Percentiles rank a stretch among this genome's conserved stretches.
Conservation (phyloP, 805 yeast species). For the Wickerhamiella sorbophila region DNA sequence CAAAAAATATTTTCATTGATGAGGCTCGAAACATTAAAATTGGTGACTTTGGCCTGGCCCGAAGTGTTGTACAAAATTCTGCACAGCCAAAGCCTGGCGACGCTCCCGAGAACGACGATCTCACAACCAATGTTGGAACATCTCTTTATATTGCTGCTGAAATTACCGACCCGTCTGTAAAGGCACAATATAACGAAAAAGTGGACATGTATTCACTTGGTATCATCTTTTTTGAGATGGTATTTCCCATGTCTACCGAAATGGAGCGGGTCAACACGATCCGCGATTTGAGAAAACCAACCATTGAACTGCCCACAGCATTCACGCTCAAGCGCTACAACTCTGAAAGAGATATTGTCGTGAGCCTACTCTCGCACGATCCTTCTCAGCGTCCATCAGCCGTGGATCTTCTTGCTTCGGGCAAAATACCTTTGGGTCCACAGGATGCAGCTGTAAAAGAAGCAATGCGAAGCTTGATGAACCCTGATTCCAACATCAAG, state of each 20-base stretch:
- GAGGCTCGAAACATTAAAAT: conserved; percentile 76
- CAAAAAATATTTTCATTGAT: conserved; percentile 91
- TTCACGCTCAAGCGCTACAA: conserved; percentile 39
- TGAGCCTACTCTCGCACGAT: conserved; percentile 57
- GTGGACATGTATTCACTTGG: conserved; percentile 95
- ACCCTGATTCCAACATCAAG: conserved; percentile 89
- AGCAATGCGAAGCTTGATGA: conserved; percentile 70
- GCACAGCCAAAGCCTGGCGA: not conserved
- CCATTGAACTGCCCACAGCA: conserved; percentile 55
- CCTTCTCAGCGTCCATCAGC: conserved; percentile 76
- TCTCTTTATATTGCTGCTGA: conserved; percentile 86
- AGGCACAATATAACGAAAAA: conserved; percentile 76
- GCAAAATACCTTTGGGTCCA: conserved; percentile 73
- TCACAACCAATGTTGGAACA: conserved; percentile 90
- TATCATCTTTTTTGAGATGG: conserved; percentile 90
- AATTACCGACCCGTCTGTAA: conserved; percentile 32
- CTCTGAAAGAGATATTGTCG: conserved; percentile 55
- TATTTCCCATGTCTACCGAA: conserved; percentile 67
- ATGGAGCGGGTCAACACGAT: conserved; percentile 81
- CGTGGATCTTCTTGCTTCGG: conserved; percentile 55
- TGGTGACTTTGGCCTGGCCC: conserved; percentile 96
- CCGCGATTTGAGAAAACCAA: conserved; percentile 43
- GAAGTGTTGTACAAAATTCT: conserved; percentile 30
- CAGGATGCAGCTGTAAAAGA: conserved; percentile 83
- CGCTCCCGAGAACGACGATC: conserved; percentile 39